phyloP scores from a whole-genome alignment of 805 yeast genomes.

The Wickerhamomyces hampshirensis region DNA sequence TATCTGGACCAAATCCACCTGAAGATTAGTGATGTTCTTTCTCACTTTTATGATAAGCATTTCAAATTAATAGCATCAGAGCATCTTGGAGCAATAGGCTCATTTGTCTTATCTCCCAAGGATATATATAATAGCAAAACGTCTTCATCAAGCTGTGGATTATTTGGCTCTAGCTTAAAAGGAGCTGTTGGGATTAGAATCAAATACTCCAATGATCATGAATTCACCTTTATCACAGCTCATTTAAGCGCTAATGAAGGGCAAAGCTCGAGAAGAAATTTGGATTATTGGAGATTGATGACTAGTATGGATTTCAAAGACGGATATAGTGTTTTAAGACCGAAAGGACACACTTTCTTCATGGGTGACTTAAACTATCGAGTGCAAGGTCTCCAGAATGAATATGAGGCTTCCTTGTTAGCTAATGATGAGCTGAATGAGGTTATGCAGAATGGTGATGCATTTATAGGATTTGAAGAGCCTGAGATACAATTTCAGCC shows the following conservation, averaged over 20 bases:
- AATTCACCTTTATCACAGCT: conserved; percentile 57
- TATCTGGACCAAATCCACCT: conserved; percentile 34
- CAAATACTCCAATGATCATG: conserved; percentile 17
- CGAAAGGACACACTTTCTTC: conserved; percentile 56
- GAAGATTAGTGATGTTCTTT: conserved; percentile 31
- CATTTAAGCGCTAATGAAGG: conserved; percentile 86
- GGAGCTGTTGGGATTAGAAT: conserved; percentile 68
- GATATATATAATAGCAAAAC: neutral
- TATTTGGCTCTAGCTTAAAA: conserved; percentile 56
- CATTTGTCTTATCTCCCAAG: conserved; percentile 40
- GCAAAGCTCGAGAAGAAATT: conserved; percentile 44
- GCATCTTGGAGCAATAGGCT: conserved; percentile 55
- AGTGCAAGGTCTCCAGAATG: conserved; percentile 26
- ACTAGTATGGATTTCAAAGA: conserved; percentile 55
- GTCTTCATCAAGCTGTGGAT: conserved; percentile 7
- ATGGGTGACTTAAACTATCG: conserved; percentile 89
- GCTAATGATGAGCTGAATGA: conserved; percentile 32
- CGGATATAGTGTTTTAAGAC: conserved; percentile 43
- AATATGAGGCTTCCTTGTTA: conserved; percentile 15
- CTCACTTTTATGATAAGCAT: conserved; percentile 28
- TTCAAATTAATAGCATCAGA: conserved; percentile 40
- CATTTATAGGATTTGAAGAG: conserved; percentile 65
- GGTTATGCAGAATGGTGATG: conserved; percentile 32
- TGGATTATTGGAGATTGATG: conserved; percentile 45
- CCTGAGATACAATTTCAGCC: conserved; percentile 65